phyloP scores from a whole-genome alignment of 2,329 filamentous ascomycete genomes.

The Colletotrichum lupini region DNA sequence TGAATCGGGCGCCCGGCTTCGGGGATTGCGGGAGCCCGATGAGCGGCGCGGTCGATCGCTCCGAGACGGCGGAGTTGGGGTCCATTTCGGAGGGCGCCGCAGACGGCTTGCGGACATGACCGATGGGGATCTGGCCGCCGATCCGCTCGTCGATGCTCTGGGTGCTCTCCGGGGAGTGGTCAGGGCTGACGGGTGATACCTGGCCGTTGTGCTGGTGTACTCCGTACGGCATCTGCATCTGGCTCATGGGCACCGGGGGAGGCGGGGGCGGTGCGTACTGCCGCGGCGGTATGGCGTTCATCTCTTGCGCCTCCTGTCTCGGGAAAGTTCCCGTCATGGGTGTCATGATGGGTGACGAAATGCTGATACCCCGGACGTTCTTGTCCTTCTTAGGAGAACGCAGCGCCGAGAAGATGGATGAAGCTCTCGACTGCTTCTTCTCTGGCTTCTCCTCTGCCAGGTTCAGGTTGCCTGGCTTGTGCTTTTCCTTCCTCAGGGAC shows the following conservation, averaged over 20 bases:
- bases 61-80: slow-evolving; percentile 63
- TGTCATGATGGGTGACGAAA: slow-evolving; percentile 75
- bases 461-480: slow-evolving; percentile 63
- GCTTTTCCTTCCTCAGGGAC: slow-evolving; percentile 55
- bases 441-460: slow-evolving; percentile 56
- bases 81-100: slow-evolving; percentile 51
- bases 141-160: slow-evolving; percentile 69
- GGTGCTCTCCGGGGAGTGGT: slow-evolving; percentile 58
- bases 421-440: slow-evolving; percentile 64
- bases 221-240: slow-evolving; percentile 53
- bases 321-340: slow-evolving; percentile 71
- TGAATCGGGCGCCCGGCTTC: slow-evolving; percentile 48
- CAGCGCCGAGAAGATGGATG: slow-evolving; percentile 70
- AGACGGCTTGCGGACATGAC: slow-evolving; percentile 52
- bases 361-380: slow-evolving; percentile 63
- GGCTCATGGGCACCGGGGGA: slow-evolving; percentile 64
- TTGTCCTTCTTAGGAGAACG: slow-evolving; percentile 69
- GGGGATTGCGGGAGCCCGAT: slow-evolving; percentile 63
- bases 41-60: slow-evolving; percentile 61
- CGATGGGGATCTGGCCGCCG: slow-evolving; percentile 49
- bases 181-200: slow-evolving; percentile 58
- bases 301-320: slow-evolving; percentile 64
- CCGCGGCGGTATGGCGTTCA: slow-evolving; percentile 67
- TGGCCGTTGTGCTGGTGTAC: slow-evolving; percentile 42
- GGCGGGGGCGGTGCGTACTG: slow-evolving; percentile 68